Evolutionary conservation across 352 stramenopile species (phyloP).

Genomic region (Globisporangium uncinulatum): DNA sequence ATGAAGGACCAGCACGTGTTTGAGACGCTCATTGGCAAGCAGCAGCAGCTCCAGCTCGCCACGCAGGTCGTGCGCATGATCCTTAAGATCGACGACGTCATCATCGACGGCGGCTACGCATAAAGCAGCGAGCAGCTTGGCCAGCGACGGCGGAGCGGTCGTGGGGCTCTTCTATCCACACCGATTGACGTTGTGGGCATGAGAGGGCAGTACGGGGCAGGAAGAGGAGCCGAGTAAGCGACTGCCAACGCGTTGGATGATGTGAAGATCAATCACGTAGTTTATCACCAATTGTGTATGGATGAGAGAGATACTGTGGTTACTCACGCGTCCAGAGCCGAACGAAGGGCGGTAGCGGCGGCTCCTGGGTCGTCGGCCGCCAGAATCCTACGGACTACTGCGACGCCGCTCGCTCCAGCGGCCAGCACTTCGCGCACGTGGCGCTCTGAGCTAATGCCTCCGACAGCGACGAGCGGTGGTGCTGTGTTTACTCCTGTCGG

Average conservation of each 20-base stretch:
- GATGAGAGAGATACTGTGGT: constrained; percentile 4
- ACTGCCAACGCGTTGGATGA: constrained; percentile 9
- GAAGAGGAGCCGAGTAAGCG: not conserved
- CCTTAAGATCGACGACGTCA: constrained; percentile 99
- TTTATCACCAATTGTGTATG: constrained; percentile 12
- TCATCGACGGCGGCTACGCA: constrained; percentile 91
- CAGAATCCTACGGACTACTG: constrained; percentile 39
- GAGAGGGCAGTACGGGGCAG: too few relatives aligned
- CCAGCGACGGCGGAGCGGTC: not conserved
- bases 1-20: constrained; percentile 99
- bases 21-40: constrained; percentile 99
- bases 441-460: constrained; percentile 28
- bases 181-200: too few relatives aligned
- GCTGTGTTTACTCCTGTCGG: not conserved
- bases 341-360: constrained; percentile 6
- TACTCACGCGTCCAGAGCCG: constrained; percentile 6
- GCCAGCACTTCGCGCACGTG: constrained; percentile 22
- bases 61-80: constrained; percentile 99
- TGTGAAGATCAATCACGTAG: constrained; percentile 5
- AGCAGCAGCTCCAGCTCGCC: constrained; percentile 98
- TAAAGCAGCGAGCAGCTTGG: constrained; percentile 22
- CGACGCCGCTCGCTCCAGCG: constrained; percentile 31
- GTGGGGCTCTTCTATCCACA: too few relatives aligned
- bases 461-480: constrained; percentile 30
- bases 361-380: constrained; percentile 14